Evolutionary conservation across 2,329 filamentous ascomycete genomes (phyloP).

Genomic region (Emericellopsis cladophorae): DNA sequence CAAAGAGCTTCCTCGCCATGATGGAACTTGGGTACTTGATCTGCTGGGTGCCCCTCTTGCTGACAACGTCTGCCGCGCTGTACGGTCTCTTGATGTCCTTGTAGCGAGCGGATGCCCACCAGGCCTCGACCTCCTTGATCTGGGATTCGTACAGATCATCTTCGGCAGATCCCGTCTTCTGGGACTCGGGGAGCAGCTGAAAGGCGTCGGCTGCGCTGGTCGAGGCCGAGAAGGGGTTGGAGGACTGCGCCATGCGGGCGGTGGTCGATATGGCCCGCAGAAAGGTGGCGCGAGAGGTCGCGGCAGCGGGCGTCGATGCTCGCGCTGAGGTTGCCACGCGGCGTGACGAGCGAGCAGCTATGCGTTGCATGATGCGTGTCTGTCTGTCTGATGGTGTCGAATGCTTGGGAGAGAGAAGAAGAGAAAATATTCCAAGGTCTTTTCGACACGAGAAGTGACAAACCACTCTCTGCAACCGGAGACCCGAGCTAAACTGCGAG

Average conservation of each 20-base stretch:
- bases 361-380: constrained; percentile 17
- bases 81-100: constrained; percentile 88
- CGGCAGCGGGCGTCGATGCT: constrained; percentile 1
- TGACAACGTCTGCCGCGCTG: constrained; percentile 79
- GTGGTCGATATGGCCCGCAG: constrained; percentile 17
- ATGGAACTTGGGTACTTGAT: constrained; percentile 85
- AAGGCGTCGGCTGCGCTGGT: constrained; percentile 57
- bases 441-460: too few relatives aligned
- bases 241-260: constrained; percentile 13
- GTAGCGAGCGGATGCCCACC: constrained; percentile 82
- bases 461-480: too few relatives aligned
- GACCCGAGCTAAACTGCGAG: too few relatives aligned
- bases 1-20: constrained; percentile 92
- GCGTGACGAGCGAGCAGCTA: constrained; percentile 16
- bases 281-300: constrained; percentile 6
- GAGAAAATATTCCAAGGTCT: too few relatives aligned
- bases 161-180: constrained; percentile 70
- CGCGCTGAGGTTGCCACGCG: constrained; percentile 9
- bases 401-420: too few relatives aligned
- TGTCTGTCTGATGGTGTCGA: too few relatives aligned
- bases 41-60: constrained; percentile 78
- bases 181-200: constrained; percentile 66
- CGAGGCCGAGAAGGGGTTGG: constrained; percentile 15
- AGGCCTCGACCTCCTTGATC: constrained; percentile 71
- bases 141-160: constrained; percentile 78